A percentile compares a stretch with the other conserved stretches of the same genome.
phyloP scores from a whole-genome alignment of 805 yeast genomes.

The Trichomonascus vanleenenianus region DNA sequence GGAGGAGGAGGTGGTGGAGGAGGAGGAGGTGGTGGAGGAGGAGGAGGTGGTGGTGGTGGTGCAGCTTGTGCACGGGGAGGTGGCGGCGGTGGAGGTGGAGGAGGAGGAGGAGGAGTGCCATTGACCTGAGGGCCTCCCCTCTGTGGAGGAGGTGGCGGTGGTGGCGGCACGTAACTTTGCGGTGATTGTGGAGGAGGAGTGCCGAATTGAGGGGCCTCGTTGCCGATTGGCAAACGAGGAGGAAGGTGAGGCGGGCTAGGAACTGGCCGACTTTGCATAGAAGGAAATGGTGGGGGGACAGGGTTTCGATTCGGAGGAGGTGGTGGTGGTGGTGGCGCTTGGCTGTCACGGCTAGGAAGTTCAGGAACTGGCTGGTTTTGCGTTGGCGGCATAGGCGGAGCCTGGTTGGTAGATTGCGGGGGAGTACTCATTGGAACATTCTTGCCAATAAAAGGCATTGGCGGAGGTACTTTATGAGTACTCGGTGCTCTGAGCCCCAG shows the following conservation, averaged over 20 bases:
- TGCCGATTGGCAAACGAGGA: constrained; percentile 20
- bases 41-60: constrained; percentile 16
- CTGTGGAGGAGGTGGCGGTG: constrained; percentile 22
- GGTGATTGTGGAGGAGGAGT: constrained; percentile 18
- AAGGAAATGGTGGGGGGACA: constrained; percentile 24
- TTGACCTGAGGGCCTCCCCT: constrained; percentile 13
- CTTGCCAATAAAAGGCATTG: constrained; percentile 24
- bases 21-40: constrained; percentile 10
- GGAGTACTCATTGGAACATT: constrained; percentile 10
- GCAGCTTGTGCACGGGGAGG: constrained; percentile 8
- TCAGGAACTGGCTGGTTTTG: constrained; percentile 4
- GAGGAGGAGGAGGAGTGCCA: constrained; percentile 12
- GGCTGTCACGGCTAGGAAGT: no score
- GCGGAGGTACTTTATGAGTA: constrained; percentile 21
- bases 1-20: constrained; percentile 17
- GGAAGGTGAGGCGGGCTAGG: constrained; percentile 27
- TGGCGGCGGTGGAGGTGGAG: constrained; percentile 14
- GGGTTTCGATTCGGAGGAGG: constrained; percentile 13
- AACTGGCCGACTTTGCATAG: constrained; percentile 31
- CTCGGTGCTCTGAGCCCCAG: constrained; percentile 5
- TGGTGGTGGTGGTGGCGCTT: constrained; percentile 13
- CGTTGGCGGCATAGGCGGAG: constrained; percentile 10
- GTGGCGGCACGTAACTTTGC: constrained; percentile 25
- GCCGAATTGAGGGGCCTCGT: constrained; percentile 16
- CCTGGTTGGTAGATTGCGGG: constrained; percentile 6